A percentile compares a stretch with the other conserved stretches of the same genome.
Evolutionary conservation across 352 stramenopile species (phyloP).

Genomic region (Pythium apleroticum): DNA sequence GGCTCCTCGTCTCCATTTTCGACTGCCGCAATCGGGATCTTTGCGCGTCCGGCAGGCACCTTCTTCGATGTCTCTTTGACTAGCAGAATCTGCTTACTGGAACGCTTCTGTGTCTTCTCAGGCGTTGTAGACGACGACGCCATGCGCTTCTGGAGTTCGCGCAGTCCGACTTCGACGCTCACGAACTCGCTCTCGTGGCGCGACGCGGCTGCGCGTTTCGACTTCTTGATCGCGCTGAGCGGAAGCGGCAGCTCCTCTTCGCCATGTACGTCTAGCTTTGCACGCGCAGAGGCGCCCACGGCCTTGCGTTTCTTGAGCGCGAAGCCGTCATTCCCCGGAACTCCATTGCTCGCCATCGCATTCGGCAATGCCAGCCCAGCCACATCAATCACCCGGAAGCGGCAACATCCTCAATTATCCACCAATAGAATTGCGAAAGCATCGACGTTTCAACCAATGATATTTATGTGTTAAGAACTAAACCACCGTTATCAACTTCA

Average conservation of each 20-base stretch:
- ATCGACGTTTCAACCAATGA: constrained; percentile 8
- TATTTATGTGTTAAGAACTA: background rate
- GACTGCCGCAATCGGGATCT: background rate
- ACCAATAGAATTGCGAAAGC: constrained; percentile 8
- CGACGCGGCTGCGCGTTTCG: constrained; percentile 11
- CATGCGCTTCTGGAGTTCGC: constrained; percentile 64
- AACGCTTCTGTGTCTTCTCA: constrained; percentile 5
- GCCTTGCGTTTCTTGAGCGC: constrained; percentile 26
- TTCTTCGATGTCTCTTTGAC: constrained; percentile 1
- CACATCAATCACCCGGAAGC: background rate
- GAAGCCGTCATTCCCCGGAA: background rate
- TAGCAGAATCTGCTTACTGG: background rate
- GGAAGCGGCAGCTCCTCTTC: constrained; percentile 6
- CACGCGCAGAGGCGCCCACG: background rate
- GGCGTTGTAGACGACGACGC: constrained; percentile 21
- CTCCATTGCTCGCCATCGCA: constrained; percentile 25
- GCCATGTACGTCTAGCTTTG: background rate
- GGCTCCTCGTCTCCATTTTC: background rate
- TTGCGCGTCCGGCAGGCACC: background rate
- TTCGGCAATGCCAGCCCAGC: constrained; percentile 1
- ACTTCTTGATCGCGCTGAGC: constrained; percentile 17
- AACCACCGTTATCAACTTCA: constrained; percentile 20
- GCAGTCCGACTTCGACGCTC: constrained; percentile 69
- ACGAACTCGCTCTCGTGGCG: constrained; percentile 63
- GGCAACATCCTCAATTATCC: constrained; percentile 10